Percentiles rank a stretch among this genome's conserved stretches.
Conservation (phyloP, 805 yeast genomes). For the Metschnikowia borealis region DNA sequence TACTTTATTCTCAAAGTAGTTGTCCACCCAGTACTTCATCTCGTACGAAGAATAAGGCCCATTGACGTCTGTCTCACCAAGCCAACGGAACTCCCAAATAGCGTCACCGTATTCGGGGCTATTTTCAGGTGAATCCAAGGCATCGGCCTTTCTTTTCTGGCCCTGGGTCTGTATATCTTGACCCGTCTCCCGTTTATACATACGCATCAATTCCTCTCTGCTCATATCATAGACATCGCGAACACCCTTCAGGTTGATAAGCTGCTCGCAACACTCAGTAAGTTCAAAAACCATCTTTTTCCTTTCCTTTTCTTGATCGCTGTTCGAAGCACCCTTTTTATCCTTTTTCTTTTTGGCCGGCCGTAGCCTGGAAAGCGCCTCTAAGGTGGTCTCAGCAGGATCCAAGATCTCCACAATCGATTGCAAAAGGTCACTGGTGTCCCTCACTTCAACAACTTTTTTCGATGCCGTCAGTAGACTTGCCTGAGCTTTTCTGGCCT, state of each 20-base stretch:
- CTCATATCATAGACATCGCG: constrained; percentile 48
- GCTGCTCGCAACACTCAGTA: constrained; percentile 46
- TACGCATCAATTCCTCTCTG: constrained; percentile 49
- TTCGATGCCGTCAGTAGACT: background rate
- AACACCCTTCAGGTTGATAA: constrained; percentile 40
- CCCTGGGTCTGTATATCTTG: constrained; percentile 20
- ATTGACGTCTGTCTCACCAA: constrained; percentile 32
- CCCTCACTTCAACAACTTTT: background rate
- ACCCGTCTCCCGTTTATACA: constrained; percentile 43
- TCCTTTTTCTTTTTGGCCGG: constrained; percentile 17
- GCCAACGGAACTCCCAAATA: constrained; percentile 51
- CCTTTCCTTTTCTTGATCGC: constrained; percentile 4
- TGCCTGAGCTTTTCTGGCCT: constrained; percentile 30
- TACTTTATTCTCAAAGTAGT: constrained; percentile 46
- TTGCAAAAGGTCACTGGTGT: constrained; percentile 16
- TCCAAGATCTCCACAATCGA: constrained; percentile 43
- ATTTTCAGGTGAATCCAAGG: background rate
- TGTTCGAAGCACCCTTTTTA: constrained; percentile 15
- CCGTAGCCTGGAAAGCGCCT: constrained; percentile 43
- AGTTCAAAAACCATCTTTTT: constrained; percentile 29
- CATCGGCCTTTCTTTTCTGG: constrained; percentile 18
- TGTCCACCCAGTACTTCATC: constrained; percentile 51
- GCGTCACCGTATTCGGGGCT: constrained; percentile 26
- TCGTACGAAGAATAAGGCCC: constrained; percentile 51
- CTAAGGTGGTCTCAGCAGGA: constrained; percentile 59